Base-by-base conservation (phyloP, 495 filamentous ascomycete species). In the Lasiosphaeris hirsuta region DNA sequence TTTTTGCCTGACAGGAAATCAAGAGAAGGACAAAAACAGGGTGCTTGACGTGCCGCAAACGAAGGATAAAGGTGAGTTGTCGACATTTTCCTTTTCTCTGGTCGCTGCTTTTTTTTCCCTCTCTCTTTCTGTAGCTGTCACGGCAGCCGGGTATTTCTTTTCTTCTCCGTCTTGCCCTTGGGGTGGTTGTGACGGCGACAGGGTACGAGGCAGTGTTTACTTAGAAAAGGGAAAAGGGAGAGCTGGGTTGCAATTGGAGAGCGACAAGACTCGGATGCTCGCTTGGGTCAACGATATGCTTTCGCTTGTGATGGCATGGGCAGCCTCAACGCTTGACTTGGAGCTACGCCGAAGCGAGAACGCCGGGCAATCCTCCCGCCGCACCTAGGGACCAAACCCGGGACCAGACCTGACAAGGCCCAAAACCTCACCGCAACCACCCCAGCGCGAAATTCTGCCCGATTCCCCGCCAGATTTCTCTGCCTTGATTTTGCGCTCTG, bases 1-100 rank as follows among this genome's bases (percentile, higher is more conserved):
- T 59, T 55, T 64, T 40, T 50, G 44, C 44, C 62, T 54, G 58
- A 67, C 62, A 84, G 81, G 94, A 98, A 76, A 96, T 98, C 71
- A 97, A 98, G 80, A 85, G 94, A 65, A 84, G 94, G 65, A 98
- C 94, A 41, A 98, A 98, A 79, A 97, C 94, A 4, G 94, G 94
- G 11, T 98, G 94, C 73, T 75, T 97, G 72, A 98, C 94, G 36
- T 98, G 94, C 80, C 85, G 94, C 60, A 97, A 97, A 72, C 85
- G 94, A 65, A 83, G 94, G 73, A 97, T 98, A 76, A 98, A 98
- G 92, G 94, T 97, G 82, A 69, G 88, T 85, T 30, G 23, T 30
- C 23, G 1, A 14, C 19, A 7, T 30, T n/a, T 47, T 46, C 45
- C 19, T 35, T 50, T 30, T 49, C n/a, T 48, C 9, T 30, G 17